Conservation (phyloP, 169 alveolate genomes). For the Miamiensis avidus region DNA sequence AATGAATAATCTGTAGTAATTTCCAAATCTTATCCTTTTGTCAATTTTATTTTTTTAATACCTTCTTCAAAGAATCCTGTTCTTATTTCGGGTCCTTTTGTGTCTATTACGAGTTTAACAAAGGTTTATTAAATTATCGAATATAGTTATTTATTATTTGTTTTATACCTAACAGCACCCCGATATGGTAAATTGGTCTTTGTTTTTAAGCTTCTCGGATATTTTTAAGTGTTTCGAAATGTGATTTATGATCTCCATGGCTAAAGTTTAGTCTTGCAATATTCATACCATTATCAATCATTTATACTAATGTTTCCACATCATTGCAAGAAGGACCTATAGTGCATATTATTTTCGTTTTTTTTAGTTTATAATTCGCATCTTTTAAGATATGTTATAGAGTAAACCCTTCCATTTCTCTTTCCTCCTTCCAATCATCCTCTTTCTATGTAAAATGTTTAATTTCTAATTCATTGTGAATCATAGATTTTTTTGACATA, state of each 20-base stretch:
- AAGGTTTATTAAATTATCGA: not conserved
- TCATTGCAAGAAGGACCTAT: not conserved
- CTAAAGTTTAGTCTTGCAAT: constrained; percentile 97
- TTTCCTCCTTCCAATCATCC: not conserved
- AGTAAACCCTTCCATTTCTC: not conserved
- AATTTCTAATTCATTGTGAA: no score
- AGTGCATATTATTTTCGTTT: not conserved
- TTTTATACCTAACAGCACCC: constrained; percentile 53
- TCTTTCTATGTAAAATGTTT: no score
- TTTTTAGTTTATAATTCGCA: not conserved
- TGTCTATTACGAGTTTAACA: constrained; percentile 87
- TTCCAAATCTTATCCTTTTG: constrained; percentile 89
- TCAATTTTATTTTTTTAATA: constrained; percentile 80
- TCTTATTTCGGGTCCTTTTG: constrained; percentile 99
- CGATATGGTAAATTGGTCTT: constrained; percentile 91
- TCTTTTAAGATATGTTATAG: not conserved
- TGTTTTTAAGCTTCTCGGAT: constrained; percentile 90
- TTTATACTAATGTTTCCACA: constrained; percentile 6
- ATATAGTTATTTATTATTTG: no score
- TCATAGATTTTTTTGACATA: no score
- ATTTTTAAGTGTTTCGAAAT: constrained; percentile 82
- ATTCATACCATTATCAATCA: constrained; percentile 94
- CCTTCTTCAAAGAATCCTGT: constrained; percentile 94
- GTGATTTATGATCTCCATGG: constrained; percentile 96
- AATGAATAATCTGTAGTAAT: constrained; percentile 91